Evolutionary conservation across 768 basidiomycete species (phyloP).

Genomic region (Multifurca ochricompacta): DNA sequence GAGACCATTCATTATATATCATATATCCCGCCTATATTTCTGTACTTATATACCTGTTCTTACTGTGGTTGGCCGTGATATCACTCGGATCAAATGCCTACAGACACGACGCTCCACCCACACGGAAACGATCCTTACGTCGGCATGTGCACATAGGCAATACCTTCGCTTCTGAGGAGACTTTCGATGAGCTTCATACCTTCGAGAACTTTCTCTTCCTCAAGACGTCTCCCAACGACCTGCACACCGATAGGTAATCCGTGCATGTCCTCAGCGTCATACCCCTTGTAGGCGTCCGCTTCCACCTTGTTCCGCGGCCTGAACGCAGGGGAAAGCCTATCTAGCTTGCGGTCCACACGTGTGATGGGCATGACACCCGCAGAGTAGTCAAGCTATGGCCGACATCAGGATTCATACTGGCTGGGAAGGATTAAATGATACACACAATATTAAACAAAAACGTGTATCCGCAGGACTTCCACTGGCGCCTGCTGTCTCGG

Average conservation of each 20-base stretch:
- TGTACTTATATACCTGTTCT: too few relatives aligned
- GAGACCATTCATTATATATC: too few relatives aligned
- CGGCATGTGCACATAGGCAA: background rate
- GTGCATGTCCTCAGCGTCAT: slow-evolving; percentile 55
- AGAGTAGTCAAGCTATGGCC: slow-evolving; percentile 39
- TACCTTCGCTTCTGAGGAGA: slow-evolving; percentile 4
- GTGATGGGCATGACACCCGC: slow-evolving; percentile 58
- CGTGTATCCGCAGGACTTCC: slow-evolving; percentile 48
- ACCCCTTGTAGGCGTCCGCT: slow-evolving; percentile 41
- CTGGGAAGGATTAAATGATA: background rate
- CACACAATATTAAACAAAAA: slow-evolving; percentile 61
- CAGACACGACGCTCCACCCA: background rate
- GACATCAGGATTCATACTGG: slow-evolving; percentile 1
- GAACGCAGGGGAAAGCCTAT: slow-evolving; percentile 32
- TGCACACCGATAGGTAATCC: slow-evolving; percentile 65
- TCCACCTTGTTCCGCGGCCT: slow-evolving; percentile 38
- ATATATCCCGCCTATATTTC: too few relatives aligned
- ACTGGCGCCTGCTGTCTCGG: slow-evolving; percentile 46
- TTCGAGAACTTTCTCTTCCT: slow-evolving; percentile 68
- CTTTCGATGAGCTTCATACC: slow-evolving; percentile 55
- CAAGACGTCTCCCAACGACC: slow-evolving; percentile 50
- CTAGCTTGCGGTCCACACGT: slow-evolving; percentile 38
- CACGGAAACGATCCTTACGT: background rate
- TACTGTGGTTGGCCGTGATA: too few relatives aligned
- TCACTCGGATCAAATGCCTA: too few relatives aligned